These are phyloP conservation scores for Coemansia biformis DNA, from an alignment of 192 early-diverging fungal genomes.

Conservation along the genomic window DNA sequence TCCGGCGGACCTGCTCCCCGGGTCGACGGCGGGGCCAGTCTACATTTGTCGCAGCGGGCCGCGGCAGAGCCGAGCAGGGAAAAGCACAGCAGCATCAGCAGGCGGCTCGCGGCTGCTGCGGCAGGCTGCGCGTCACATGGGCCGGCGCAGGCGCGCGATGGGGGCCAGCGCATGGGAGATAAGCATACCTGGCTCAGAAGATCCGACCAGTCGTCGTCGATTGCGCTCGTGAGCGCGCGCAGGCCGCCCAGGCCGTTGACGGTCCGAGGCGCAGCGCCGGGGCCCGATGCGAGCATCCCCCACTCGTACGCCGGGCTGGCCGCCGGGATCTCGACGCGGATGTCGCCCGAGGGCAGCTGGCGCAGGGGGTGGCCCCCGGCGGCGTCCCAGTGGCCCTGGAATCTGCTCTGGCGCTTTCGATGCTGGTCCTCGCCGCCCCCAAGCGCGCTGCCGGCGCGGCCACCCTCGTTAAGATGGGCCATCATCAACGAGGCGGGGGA, in stretches of 20 bases:
- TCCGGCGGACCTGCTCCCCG: constrained; percentile 26
- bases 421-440: constrained; percentile 27
- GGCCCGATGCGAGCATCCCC: constrained; percentile 24
- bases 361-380: constrained; percentile 14
- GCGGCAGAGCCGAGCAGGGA: too few relatives aligned
- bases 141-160: too few relatives aligned
- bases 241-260: constrained; percentile 18
- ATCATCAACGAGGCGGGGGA: constrained; percentile 5
- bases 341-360: constrained; percentile 16
- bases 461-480: constrained; percentile 30
- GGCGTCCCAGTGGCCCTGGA: constrained; percentile 48
- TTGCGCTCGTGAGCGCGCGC: constrained; percentile 25
- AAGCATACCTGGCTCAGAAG: constrained; percentile 43
- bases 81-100: not conserved
- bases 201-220: constrained; percentile 45
- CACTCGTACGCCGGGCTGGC: constrained; percentile 26
- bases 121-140: too few relatives aligned
- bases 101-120: too few relatives aligned
- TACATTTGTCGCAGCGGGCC: too few relatives aligned
- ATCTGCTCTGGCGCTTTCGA: constrained; percentile 45
- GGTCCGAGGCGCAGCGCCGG: constrained; percentile 10
- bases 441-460: constrained; percentile 13
- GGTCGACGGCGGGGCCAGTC: constrained; percentile 18
- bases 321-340: constrained; percentile 15
- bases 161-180: too few relatives aligned